Conservation (phyloP, 345 rosid species). For the Raphanus sativus region DNA sequence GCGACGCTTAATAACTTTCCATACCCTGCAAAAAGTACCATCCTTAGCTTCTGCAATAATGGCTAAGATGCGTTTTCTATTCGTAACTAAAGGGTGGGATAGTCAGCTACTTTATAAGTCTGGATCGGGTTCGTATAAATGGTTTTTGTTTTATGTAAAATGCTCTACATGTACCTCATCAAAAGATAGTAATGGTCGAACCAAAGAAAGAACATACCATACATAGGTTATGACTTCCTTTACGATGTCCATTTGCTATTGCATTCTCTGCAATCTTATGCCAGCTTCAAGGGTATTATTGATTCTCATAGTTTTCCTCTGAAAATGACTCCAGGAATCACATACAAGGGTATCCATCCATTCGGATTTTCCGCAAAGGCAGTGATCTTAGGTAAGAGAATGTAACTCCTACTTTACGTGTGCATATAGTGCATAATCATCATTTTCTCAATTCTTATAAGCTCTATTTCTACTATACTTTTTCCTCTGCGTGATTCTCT, state of each 20-base stretch:
- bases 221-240: conserved; percentile 5
- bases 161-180: background rate
- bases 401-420: background rate
- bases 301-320: conserved; percentile 8
- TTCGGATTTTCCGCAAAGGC: conserved; percentile 98
- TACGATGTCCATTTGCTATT: background rate
- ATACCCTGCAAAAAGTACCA: background rate
- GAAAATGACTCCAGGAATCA: conserved; percentile 61
- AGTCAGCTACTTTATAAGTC: background rate
- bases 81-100: conserved; percentile 6
- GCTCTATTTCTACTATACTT: background rate
- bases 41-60: conserved; percentile 8
- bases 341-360: conserved; percentile 96
- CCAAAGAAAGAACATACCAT: conserved; percentile 12
- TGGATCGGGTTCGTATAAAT: conserved; percentile 1
- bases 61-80: conserved; percentile 5
- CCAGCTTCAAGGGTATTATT: background rate
- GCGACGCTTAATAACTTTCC: background rate
- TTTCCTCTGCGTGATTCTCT: conserved; percentile 4
- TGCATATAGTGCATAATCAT: conserved; percentile 6
- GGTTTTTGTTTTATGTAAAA: background rate
- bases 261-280: conserved; percentile 1
- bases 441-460: background rate
- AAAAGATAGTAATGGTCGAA: background rate
- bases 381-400: conserved; percentile 69